These are phyloP conservation scores for Penicillium verrucosum DNA, from an alignment of 2,329 filamentous ascomycete genomes.

Conservation along the genomic window DNA sequence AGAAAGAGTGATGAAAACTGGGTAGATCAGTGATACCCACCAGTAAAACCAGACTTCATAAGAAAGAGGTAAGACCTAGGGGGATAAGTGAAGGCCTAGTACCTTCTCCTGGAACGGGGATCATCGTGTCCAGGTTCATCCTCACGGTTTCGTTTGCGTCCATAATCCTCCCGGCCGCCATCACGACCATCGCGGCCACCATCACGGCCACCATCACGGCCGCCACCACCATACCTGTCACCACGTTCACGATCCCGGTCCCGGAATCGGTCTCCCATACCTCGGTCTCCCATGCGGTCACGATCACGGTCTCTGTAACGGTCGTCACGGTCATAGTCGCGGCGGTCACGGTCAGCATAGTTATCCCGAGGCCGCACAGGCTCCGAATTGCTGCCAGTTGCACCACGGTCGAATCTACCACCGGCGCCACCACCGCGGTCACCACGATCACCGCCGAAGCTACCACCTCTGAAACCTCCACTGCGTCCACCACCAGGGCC, in stretches of 20 bases:
- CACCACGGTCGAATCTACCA: constrained; percentile 51
- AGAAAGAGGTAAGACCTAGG: constrained; percentile 15
- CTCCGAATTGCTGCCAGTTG: constrained; percentile 77
- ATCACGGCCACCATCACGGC: constrained; percentile 20
- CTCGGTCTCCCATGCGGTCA: constrained; percentile 43
- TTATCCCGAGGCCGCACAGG: constrained; percentile 69
- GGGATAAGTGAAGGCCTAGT: constrained; percentile 40
- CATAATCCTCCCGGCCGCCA: constrained; percentile 51
- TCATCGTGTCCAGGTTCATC: constrained; percentile 74
- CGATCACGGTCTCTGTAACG: constrained; percentile 27
- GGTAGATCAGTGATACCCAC: constrained; percentile 43
- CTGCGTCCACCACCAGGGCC: constrained; percentile 56
- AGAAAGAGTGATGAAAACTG: constrained; percentile 24
- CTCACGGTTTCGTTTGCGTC: constrained; percentile 69
- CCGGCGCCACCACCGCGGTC: constrained; percentile 43
- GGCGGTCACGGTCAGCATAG: constrained; percentile 48
- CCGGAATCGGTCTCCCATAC: constrained; percentile 37
- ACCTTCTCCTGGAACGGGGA: constrained; percentile 58
- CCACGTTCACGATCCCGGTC: constrained; percentile 51
- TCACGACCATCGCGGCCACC: constrained; percentile 31
- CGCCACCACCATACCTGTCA: constrained; percentile 44
- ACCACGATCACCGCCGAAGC: constrained; percentile 42
- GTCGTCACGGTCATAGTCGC: constrained; percentile 54
- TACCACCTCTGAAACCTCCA: constrained; percentile 48
- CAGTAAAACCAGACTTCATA: constrained; percentile 37